A percentile compares a stretch with the other conserved stretches of the same genome.
These are phyloP conservation scores for Sphaerulina populicola DNA, from an alignment of 2,329 filamentous ascomycete species.

Conservation along the genomic window DNA sequence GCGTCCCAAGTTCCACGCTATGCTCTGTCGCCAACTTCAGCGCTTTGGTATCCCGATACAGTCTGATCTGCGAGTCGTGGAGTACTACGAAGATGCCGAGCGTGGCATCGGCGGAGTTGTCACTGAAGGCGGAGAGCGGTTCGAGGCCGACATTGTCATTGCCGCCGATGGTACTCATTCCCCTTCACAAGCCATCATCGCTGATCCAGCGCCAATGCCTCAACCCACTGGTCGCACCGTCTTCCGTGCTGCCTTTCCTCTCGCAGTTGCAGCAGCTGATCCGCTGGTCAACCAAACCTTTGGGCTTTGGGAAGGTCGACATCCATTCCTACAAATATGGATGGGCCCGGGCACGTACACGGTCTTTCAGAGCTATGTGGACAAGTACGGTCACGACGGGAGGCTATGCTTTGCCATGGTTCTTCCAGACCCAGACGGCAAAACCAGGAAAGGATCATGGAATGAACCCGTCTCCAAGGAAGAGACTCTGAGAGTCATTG, in stretches of 20 bases:
- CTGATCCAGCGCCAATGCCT: conserved; percentile 8
- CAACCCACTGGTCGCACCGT: conserved; percentile 20
- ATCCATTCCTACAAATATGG: conserved; percentile 19
- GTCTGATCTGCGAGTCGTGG: conserved; percentile 29
- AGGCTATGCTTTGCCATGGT: conserved; percentile 48
- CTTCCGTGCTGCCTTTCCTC: conserved; percentile 17
- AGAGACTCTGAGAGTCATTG: conserved; percentile 27
- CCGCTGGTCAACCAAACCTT: conserved; percentile 18
- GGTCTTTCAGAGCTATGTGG: conserved; percentile 37
- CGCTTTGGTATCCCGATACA: conserved; percentile 18
- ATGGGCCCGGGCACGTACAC: conserved; percentile 20
- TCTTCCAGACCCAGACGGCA: conserved; percentile 33
- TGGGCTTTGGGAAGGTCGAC: conserved; percentile 13
- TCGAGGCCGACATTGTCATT: conserved; percentile 36
- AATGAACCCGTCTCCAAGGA: conserved; percentile 35
- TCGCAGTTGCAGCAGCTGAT: conserved; percentile 17
- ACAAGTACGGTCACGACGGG: conserved; percentile 38
- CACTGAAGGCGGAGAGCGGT: conserved; percentile 35
- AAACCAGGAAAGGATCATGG: conserved; percentile 37
- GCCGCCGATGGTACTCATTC: conserved; percentile 27
- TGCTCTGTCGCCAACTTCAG: conserved; percentile 20
- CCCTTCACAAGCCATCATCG: conserved; percentile 7
- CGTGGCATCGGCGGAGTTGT: conserved; percentile 23
- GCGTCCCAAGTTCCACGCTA: conserved; percentile 16
- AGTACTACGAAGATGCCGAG: conserved; percentile 39